Conservation (phyloP, 2,329 filamentous ascomycete species). For the Lecanicillium sp. region DNA sequence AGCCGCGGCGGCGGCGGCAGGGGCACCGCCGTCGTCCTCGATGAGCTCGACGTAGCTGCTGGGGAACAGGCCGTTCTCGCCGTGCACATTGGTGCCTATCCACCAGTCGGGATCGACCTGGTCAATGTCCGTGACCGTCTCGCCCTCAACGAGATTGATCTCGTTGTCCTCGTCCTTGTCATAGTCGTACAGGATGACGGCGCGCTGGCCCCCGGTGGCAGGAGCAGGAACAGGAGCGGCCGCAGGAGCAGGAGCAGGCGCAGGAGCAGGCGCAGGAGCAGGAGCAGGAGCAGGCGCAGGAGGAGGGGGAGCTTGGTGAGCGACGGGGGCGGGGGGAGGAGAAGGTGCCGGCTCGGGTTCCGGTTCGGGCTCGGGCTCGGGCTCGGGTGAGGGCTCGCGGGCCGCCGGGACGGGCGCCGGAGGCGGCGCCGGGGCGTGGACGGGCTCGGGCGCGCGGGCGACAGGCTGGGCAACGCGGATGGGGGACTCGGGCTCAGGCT, state of each 20-base stretch:
- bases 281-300: constrained; percentile 3
- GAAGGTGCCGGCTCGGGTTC: constrained; percentile 7
- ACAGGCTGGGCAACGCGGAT: constrained; percentile 85
- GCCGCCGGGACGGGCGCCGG: constrained; percentile 13
- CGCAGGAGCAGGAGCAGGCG: constrained; percentile 9
- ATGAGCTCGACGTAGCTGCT: constrained; percentile 94
- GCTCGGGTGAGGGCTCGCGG: constrained; percentile 10
- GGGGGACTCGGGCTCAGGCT: constrained; percentile 59
- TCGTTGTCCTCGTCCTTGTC: constrained; percentile 98
- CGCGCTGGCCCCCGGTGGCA: constrained; percentile 56
- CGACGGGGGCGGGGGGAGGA: constrained; percentile 4
- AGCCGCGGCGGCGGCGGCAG: constrained; percentile 23
- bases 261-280: constrained; percentile 2
- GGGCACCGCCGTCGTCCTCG: constrained; percentile 48
- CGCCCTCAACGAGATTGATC: constrained; percentile 82
- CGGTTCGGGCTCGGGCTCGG: constrained; percentile 7
- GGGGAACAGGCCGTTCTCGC: constrained; percentile 87
- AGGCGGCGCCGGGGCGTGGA: constrained; percentile 4
- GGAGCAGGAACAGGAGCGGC: constrained; percentile 27
- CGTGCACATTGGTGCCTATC: constrained; percentile 83
- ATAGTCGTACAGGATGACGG: constrained; percentile 87
- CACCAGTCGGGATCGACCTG: constrained; percentile 99
- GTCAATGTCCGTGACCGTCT: constrained; percentile 84
- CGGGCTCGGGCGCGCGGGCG: constrained; percentile 44
- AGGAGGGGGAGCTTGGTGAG: background rate